Evolutionary conservation across 495 filamentous ascomycete genomes (phyloP).

Genomic region (Acidiella bohemica): DNA sequence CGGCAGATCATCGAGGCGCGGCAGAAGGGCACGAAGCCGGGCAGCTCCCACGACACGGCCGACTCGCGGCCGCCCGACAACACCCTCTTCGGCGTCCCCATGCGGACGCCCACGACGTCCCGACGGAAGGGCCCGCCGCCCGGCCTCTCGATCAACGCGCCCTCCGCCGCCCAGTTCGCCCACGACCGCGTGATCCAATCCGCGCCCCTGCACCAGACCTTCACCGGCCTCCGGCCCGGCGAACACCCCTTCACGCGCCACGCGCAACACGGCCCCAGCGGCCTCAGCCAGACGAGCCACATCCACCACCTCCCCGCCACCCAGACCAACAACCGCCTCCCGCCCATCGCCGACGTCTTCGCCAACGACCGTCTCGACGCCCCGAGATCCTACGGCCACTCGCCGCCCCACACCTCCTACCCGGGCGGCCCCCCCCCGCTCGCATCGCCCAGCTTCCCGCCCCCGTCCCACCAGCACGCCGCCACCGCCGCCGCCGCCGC

Average conservation of each 20-base stretch:
- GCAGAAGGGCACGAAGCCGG: slow-evolving; percentile 66
- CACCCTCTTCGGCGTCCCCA: slow-evolving; percentile 33
- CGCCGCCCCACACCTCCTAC: slow-evolving; percentile 51
- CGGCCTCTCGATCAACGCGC: slow-evolving; percentile 88
- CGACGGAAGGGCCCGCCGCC: slow-evolving; percentile 67
- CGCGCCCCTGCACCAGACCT: slow-evolving; percentile 86
- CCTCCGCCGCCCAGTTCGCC: slow-evolving; percentile 88
- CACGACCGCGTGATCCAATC: slow-evolving; percentile 95
- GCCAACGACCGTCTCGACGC: slow-evolving; percentile 65
- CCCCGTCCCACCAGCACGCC: slow-evolving; percentile 26
- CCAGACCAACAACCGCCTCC: slow-evolving; percentile 84
- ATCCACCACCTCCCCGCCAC: slow-evolving; percentile 82
- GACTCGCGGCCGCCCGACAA: slow-evolving; percentile 37
- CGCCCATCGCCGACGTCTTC: slow-evolving; percentile 90
- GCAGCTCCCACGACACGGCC: slow-evolving; percentile 48
- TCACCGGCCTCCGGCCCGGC: slow-evolving; percentile 69
- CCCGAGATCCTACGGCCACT: slow-evolving; percentile 35
- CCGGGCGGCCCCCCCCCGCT: slow-evolving; percentile 41
- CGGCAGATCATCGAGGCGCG: slow-evolving; percentile 87
- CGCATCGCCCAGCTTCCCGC: slow-evolving; percentile 59
- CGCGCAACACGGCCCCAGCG: slow-evolving; percentile 71
- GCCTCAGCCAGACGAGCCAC: slow-evolving; percentile 73
- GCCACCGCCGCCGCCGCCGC: slow-evolving; percentile 28
- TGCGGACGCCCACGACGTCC: slow-evolving; percentile 53
- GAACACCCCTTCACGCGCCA: slow-evolving; percentile 53